These are phyloP conservation scores for Paratinospora sagittata DNA, from an alignment of 164 flowering plant species.

Conservation along the genomic window DNA sequence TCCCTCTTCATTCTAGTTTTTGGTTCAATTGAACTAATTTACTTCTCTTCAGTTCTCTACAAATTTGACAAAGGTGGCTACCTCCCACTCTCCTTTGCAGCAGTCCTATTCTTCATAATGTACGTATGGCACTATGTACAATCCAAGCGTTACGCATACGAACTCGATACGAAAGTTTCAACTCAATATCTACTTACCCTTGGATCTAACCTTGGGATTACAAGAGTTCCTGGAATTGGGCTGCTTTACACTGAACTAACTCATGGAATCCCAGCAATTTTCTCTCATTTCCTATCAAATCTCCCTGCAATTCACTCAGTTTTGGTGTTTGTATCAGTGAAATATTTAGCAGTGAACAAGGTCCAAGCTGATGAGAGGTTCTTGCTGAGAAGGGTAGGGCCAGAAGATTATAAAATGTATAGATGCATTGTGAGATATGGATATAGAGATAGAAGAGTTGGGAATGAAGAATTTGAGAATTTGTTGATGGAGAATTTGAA, in stretches of 20 bases:
- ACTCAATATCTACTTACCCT: constrained; percentile 11
- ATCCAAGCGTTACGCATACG: constrained; percentile 15
- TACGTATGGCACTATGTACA: constrained; percentile 28
- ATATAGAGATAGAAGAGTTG: constrained; percentile 15
- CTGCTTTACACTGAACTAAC: constrained; percentile 22
- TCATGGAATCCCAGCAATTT: constrained; percentile 22
- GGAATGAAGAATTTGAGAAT: constrained; percentile 19
- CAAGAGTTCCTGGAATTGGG: constrained; percentile 26
- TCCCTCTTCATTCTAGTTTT: constrained; percentile 11
- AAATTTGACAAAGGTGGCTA: constrained; percentile 26
- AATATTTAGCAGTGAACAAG: constrained; percentile 22
- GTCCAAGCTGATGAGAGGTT: constrained; percentile 20
- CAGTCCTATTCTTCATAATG: constrained; percentile 15
- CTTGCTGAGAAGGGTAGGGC: constrained; percentile 19
- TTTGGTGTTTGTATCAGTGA: constrained; percentile 25
- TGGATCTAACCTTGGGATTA: constrained; percentile 12
- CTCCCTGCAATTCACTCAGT: constrained; percentile 30
- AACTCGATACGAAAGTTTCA: constrained; percentile 21
- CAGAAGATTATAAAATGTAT: constrained; percentile 22
- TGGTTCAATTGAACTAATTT: constrained; percentile 20
- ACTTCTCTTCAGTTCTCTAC: constrained; percentile 25
- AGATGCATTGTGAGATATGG: constrained; percentile 21
- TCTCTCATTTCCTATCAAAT: constrained; percentile 23
- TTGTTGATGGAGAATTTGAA: constrained; percentile 20
- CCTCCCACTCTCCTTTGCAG: constrained; percentile 26